Conservation (phyloP, 257 asterid genomes). For the Jaltomata sinuosa region DNA sequence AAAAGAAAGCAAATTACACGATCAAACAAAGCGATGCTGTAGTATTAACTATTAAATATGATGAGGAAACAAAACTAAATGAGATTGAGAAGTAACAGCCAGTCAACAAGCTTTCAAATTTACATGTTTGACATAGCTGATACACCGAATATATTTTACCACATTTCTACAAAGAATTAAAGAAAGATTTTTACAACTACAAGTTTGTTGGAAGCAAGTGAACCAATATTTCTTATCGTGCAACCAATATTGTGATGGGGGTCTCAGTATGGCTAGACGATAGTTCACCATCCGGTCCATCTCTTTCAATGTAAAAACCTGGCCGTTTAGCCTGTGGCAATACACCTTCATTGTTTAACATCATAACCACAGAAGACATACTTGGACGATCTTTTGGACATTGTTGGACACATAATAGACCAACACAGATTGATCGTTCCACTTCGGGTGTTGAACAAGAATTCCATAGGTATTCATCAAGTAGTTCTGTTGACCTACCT, state of each 20-base stretch:
- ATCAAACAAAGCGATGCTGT: not conserved
- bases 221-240: not conserved
- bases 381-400: constrained; percentile 26
- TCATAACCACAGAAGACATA: constrained; percentile 22
- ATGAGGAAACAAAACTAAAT: not conserved
- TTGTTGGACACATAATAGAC: constrained; percentile 28
- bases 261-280: not conserved
- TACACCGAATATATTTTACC: not conserved
- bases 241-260: not conserved
- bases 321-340: constrained; percentile 22
- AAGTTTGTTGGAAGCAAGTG: not conserved
- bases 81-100: not conserved
- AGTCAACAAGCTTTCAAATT: not conserved
- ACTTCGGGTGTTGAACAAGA: not conserved
- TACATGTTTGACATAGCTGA: not conserved
- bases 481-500: constrained; percentile 11
- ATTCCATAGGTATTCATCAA: constrained; percentile 4
- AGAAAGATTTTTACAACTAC: not conserved
- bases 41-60: not conserved
- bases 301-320: constrained; percentile 20
- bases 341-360: constrained; percentile 18
- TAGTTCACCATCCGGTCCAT: not conserved
- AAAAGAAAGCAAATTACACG: not conserved
- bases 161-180: not conserved
- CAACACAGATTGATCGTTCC: constrained; percentile 22